phyloP scores from a whole-genome alignment of 164 flowering plant species.

The Liquidambar formosana region DNA sequence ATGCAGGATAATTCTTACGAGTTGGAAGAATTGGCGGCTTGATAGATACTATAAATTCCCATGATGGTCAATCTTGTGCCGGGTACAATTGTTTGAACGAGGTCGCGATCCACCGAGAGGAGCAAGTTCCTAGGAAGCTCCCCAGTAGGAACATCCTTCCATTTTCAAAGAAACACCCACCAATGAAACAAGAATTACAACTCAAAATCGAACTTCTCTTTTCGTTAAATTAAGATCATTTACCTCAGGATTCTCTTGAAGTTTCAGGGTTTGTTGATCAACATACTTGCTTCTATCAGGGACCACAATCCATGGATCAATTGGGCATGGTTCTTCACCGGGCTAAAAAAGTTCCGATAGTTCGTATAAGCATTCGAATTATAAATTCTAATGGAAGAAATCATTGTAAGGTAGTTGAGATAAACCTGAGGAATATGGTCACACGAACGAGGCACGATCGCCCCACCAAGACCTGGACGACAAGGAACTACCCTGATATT shows the following conservation, averaged over 20 bases:
- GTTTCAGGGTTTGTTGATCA: conserved; percentile 93
- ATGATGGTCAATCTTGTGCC: conserved; percentile 91
- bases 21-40: conserved; percentile 73
- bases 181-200: neutral
- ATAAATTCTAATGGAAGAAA: neutral
- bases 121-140: conserved; percentile 98
- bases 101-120: conserved; percentile 91
- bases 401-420: neutral
- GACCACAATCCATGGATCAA: conserved; percentile 95
- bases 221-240: neutral
- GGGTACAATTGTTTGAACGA: conserved; percentile 94
- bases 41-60: conserved; percentile 96
- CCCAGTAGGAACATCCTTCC: conserved; percentile 97
- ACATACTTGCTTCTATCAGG: conserved; percentile 97
- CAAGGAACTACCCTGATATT: conserved; percentile 75
- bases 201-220: neutral
- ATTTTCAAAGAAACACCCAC: conserved; percentile 13
- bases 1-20: conserved; percentile 48
- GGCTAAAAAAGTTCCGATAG: conserved; percentile 33
- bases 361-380: neutral
- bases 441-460: conserved; percentile 94
- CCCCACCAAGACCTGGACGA: conserved; percentile 98
- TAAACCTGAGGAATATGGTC: conserved; percentile 85
- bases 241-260: conserved; percentile 99
- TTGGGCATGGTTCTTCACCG: conserved; percentile 91